Evolutionary conservation across 2,329 filamentous ascomycete species (phyloP).

Genomic region (Pezicula neosporulosa): DNA sequence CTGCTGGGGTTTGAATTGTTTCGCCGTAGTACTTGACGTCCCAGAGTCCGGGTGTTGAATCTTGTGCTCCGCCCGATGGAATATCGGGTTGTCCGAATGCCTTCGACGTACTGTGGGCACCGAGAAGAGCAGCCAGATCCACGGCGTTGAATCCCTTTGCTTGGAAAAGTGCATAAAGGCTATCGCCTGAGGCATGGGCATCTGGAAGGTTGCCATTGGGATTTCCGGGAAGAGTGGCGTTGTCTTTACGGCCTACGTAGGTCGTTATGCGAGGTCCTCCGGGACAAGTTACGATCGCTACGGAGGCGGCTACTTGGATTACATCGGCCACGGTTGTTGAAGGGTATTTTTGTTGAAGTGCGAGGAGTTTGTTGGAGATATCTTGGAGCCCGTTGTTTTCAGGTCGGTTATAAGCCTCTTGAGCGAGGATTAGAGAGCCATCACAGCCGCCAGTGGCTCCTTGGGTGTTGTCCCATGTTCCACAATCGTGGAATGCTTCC

Average conservation of each 20-base stretch:
- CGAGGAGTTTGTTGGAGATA: slow-evolving; percentile 9
- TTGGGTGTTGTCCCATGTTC: slow-evolving; percentile 9
- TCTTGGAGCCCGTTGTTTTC: slow-evolving; percentile 17
- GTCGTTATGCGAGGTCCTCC: slow-evolving; percentile 10
- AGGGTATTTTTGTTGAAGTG: slow-evolving; percentile 7
- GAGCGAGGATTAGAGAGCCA: slow-evolving; percentile 11
- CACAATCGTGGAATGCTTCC: slow-evolving; percentile 16
- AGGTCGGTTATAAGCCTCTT: slow-evolving; percentile 1
- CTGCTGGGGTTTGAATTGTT: slow-evolving; percentile 17
- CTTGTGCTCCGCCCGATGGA: slow-evolving; percentile 23
- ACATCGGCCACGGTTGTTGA: slow-evolving; percentile 10
- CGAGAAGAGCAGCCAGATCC: slow-evolving; percentile 35
- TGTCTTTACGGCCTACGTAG: slow-evolving; percentile 14
- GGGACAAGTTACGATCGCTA: slow-evolving; percentile 13
- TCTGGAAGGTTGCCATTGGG: slow-evolving; percentile 8
- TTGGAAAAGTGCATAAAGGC: slow-evolving; percentile 27
- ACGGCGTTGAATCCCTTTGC: slow-evolving; percentile 31
- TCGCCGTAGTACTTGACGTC: slow-evolving; percentile 32
- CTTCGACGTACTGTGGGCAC: slow-evolving; percentile 31
- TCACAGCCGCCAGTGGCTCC: slow-evolving; percentile 14
- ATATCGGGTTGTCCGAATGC: slow-evolving; percentile 26
- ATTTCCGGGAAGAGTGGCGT: background rate
- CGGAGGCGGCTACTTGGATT: slow-evolving; percentile 11
- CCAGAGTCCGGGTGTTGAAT: slow-evolving; percentile 33
- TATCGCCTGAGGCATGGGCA: slow-evolving; percentile 1